phyloP scores from a whole-genome alignment of 225 moss, liverwort and hornwort genomes.

The Pleurozium schreberi region DNA sequence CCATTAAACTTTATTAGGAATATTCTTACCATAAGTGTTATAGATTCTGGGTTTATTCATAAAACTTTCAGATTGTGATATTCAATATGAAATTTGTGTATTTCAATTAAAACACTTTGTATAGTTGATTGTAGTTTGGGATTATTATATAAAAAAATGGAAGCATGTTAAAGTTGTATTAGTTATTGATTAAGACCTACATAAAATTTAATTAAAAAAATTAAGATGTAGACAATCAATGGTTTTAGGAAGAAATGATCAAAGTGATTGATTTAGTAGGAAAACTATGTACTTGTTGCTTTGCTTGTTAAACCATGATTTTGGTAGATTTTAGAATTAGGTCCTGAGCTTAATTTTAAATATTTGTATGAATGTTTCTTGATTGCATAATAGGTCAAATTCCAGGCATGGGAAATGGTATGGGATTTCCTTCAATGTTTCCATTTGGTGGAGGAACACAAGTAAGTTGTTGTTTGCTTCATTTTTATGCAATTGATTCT shows the following conservation, averaged over 20 bases:
- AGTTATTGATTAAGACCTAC: neutral
- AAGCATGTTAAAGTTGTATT: neutral
- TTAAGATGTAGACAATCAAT: neutral
- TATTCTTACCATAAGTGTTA: neutral
- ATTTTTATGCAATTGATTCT: neutral
- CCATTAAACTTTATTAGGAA: neutral
- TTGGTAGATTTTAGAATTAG: neutral
- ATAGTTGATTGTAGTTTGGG: neutral
- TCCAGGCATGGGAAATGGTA: constrained; percentile 65
- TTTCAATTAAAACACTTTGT: neutral
- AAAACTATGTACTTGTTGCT: neutral
- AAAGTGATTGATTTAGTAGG: neutral
- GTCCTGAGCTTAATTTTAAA: neutral
- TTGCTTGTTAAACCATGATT: neutral
- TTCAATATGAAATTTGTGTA: neutral
- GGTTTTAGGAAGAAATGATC: neutral
- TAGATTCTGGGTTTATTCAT: neutral
- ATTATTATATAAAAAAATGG: neutral
- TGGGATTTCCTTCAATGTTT: constrained; percentile 89
- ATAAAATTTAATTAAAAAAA: neutral
- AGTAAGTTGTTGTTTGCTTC: constrained; percentile 22
- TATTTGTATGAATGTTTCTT: neutral
- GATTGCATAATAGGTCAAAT: constrained; percentile 53
- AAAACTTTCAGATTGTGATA: neutral
- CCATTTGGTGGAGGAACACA: constrained; percentile 91